Evolutionary conservation across 306 rosid genomes (phyloP).

Genomic region (Urtica urens): DNA sequence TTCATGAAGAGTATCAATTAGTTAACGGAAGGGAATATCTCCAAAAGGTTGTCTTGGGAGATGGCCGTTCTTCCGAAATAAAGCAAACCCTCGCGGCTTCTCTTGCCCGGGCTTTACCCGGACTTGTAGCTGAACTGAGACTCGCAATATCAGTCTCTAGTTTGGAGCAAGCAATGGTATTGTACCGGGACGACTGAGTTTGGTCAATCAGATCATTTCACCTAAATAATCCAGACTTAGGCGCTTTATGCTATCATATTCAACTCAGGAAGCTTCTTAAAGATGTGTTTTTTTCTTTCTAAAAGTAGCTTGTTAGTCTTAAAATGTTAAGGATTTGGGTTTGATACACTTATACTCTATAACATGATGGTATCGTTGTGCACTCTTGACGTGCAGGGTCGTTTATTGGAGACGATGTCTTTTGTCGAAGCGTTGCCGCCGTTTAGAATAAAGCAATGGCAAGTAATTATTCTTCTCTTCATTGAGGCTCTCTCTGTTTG

Average conservation of each 20-base stretch:
- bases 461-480: constrained; percentile 62
- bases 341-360: no score
- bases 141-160: constrained; percentile 62
- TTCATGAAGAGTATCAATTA: constrained; percentile 56
- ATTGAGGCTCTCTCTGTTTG: constrained; percentile 71
- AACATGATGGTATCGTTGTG: no score
- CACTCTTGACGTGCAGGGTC: constrained; percentile 44
- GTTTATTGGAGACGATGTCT: constrained; percentile 80
- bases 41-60: constrained; percentile 47
- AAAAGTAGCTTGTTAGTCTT: no score
- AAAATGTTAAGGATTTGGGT: no score
- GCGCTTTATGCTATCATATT: no score
- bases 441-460: constrained; percentile 84
- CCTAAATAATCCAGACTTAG: no score
- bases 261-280: no score
- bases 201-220: no score
- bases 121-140: constrained; percentile 57
- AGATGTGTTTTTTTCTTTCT: no score
- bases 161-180: constrained; percentile 87
- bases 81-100: constrained; percentile 69
- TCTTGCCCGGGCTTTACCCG: constrained; percentile 78
- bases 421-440: constrained; percentile 73
- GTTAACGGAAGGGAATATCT: constrained; percentile 68
- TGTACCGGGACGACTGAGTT: constrained; percentile 11
- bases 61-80: constrained; percentile 86